phyloP scores from a whole-genome alignment of 352 stramenopile genomes.

The Peronosclerospora sorghi region DNA sequence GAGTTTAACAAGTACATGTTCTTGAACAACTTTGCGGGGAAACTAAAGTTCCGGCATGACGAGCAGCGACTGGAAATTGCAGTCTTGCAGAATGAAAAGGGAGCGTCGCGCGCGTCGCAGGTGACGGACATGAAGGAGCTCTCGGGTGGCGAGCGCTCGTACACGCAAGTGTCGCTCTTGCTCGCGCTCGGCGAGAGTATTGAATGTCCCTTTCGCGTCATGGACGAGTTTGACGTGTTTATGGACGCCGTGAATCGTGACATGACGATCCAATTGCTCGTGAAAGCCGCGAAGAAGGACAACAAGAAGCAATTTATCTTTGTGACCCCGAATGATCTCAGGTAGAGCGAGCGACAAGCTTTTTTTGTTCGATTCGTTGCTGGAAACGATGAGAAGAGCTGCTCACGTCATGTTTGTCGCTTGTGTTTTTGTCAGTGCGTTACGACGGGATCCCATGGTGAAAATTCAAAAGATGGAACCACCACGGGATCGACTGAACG shows the following conservation, averaged over 20 bases:
- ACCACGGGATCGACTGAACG: conserved; percentile 69
- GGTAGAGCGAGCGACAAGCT: conserved; percentile 28
- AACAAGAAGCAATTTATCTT: conserved; percentile 83
- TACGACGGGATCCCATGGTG: conserved; percentile 59
- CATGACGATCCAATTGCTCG: conserved; percentile 91
- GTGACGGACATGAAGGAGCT: conserved; percentile 94
- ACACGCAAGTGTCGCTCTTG: conserved; percentile 94
- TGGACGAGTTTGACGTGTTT: conserved; percentile 99
- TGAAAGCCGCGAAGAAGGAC: conserved; percentile 73
- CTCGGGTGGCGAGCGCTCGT: conserved; percentile 94
- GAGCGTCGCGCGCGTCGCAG: conserved; percentile 59
- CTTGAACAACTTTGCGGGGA: conserved; percentile 77
- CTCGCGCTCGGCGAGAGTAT: conserved; percentile 88
- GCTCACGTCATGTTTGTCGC: too few relatives aligned
- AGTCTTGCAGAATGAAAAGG: conserved; percentile 71
- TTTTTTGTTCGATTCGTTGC: too few relatives aligned
- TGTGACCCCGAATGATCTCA: conserved; percentile 81
- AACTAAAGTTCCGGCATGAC: conserved; percentile 71
- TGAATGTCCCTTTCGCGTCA: conserved; percentile 91
- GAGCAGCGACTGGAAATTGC: conserved; percentile 68
- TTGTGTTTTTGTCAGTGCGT: conserved; percentile 29
- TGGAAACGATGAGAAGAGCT: too few relatives aligned
- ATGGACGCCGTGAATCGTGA: conserved; percentile 96
- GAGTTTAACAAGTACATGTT: conserved; percentile 82
- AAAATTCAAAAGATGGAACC: conserved; percentile 86